Percentiles rank a stretch among this genome's conserved stretches.
Conservation (phyloP, 2,329 filamentous ascomycete genomes). For the Cladophialophora immunda region DNA sequence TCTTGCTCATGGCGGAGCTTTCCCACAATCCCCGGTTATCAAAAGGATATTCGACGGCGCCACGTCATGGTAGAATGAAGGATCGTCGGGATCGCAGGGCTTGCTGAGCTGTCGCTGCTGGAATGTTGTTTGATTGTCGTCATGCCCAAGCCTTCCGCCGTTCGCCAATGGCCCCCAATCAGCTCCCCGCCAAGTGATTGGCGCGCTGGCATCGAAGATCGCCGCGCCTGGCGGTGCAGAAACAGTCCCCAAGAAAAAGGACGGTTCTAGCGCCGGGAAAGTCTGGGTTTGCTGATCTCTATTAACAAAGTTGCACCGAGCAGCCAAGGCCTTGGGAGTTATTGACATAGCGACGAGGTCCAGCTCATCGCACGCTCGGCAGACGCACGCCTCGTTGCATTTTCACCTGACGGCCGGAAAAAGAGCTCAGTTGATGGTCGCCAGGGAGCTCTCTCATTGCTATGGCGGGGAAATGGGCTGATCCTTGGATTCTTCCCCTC, state of each 20-base stretch:
- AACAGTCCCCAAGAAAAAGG: too few relatives aligned
- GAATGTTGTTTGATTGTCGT: slow-evolving; percentile 15
- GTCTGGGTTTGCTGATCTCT: not conserved
- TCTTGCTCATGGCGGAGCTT: too few relatives aligned
- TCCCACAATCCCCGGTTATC: not conserved
- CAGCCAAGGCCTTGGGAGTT: not conserved
- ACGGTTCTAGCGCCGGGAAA: not conserved
- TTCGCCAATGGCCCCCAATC: slow-evolving; percentile 3
- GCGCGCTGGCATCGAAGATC: slow-evolving; percentile 10
- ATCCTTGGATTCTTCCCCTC: too few relatives aligned
- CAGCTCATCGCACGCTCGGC: too few relatives aligned
- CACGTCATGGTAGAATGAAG: not conserved
- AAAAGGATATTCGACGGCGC: not conserved
- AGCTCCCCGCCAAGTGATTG: slow-evolving; percentile 9
- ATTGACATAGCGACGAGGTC: too few relatives aligned
- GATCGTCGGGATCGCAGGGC: not conserved
- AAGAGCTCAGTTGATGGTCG: too few relatives aligned
- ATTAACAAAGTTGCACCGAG: not conserved
- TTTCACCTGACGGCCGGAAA: too few relatives aligned
- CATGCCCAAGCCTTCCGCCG: slow-evolving; percentile 18
- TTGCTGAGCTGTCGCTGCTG: too few relatives aligned
- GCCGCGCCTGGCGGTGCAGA: not conserved
- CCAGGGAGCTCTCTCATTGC: too few relatives aligned
- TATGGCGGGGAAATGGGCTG: too few relatives aligned
- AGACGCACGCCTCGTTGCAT: too few relatives aligned